Percentiles rank a stretch among this genome's conserved stretches.
phyloP scores from a whole-genome alignment of 2,329 filamentous ascomycete genomes.

The Colletotrichum destructivum region DNA sequence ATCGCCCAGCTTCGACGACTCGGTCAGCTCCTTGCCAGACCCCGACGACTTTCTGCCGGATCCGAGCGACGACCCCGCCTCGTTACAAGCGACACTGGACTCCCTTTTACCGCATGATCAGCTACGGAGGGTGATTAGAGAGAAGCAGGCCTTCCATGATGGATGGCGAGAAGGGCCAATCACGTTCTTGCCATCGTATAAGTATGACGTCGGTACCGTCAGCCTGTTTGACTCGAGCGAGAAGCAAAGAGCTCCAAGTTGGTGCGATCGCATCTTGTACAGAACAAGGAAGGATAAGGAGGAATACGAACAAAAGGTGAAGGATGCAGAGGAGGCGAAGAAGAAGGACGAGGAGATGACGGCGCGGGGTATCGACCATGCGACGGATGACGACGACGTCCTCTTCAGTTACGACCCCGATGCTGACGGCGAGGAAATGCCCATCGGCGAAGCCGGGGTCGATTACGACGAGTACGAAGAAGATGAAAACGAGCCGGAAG shows the following conservation, averaged over 20 bases:
- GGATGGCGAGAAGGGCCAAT: conserved; percentile 94
- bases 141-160: conserved; percentile 87
- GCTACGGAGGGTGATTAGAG: conserved; percentile 79
- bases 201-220: conserved; percentile 96
- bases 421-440: conserved; percentile 71
- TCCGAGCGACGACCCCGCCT: conserved; percentile 83
- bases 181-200: conserved; percentile 93
- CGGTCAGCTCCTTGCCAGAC: conserved; percentile 65
- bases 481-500: conserved; percentile 60
- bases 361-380: conserved; percentile 80
- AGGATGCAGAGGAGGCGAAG: conserved; percentile 76
- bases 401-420: conserved; percentile 94
- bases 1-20: conserved; percentile 55
- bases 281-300: conserved; percentile 81
- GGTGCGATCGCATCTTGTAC: conserved; percentile 96
- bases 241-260: conserved; percentile 92
- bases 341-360: conserved; percentile 90
- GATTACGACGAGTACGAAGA: conserved; percentile 75
- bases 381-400: conserved; percentile 83
- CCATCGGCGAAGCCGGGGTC: conserved; percentile 58
- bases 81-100: conserved; percentile 88
- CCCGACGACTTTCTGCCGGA: conserved; percentile 78
- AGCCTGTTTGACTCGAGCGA: conserved; percentile 95
- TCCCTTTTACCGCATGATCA: conserved; percentile 94
- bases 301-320: conserved; percentile 73